phyloP scores from a whole-genome alignment of 257 asterid genomes.

The Coffea eugenioides region DNA sequence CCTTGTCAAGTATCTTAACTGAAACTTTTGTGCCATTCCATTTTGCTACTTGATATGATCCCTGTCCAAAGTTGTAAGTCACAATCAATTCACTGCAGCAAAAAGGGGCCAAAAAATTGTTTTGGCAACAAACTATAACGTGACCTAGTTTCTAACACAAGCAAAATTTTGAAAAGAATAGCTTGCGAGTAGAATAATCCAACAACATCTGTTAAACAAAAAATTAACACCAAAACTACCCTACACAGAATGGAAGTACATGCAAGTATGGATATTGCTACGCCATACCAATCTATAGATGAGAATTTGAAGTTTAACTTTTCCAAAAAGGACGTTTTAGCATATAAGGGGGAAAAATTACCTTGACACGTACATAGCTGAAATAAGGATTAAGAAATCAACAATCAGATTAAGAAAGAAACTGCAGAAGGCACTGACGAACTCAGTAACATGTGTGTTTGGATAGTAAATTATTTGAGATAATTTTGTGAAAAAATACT shows the following conservation, averaged over 20 bases:
- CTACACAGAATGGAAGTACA: not conserved
- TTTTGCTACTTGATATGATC: slow-evolving; percentile 95
- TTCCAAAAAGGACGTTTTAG: not conserved
- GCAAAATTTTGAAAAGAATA: not conserved
- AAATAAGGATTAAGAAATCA: not conserved
- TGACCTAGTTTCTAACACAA: not conserved
- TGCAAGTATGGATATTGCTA: not conserved
- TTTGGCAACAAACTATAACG: not conserved
- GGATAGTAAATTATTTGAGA: too few relatives aligned
- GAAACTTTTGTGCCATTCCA: slow-evolving; percentile 99
- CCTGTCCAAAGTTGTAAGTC: slow-evolving; percentile 44
- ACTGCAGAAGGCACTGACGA: not conserved
- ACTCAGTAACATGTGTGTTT: too few relatives aligned
- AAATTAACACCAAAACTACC: not conserved
- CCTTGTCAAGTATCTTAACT: slow-evolving; percentile 94
- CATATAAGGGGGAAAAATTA: not conserved
- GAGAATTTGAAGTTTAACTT: not conserved
- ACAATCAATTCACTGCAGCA: not conserved
- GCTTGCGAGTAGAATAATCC: not conserved
- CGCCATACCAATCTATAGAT: not conserved
- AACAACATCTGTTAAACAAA: not conserved
- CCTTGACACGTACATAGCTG: not conserved
- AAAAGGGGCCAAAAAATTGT: not conserved
- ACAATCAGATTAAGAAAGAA: not conserved
- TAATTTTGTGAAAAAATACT: too few relatives aligned